Percentiles rank a stretch among this genome's conserved stretches.
Evolutionary conservation across 805 yeast species (phyloP).

Genomic region (Komagataella ulmi): DNA sequence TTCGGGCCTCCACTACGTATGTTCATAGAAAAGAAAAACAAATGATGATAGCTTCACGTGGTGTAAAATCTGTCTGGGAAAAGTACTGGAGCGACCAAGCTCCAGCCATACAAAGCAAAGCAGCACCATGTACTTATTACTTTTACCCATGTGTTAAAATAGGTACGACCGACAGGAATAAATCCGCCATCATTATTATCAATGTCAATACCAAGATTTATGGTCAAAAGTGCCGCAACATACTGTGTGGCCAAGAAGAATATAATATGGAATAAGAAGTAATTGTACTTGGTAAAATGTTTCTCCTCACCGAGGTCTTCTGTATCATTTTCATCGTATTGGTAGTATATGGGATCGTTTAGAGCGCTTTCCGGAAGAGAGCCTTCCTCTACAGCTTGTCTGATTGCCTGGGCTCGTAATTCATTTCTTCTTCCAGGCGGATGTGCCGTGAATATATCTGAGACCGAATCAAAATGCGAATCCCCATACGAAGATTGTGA

Average conservation of each 20-base stretch:
- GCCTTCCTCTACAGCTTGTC: conserved; percentile 94
- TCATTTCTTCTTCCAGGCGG: conserved; percentile 45
- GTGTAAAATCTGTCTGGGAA: conserved; percentile 72
- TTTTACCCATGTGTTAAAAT: conserved; percentile 91
- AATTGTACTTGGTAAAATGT: conserved; percentile 63
- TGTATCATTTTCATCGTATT: conserved; percentile 24
- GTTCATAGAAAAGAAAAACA: too few species aligned
- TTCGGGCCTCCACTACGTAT: background rate
- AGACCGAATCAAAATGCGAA: conserved; percentile 28
- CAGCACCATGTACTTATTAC: conserved; percentile 89
- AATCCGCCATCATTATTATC: conserved; percentile 74
- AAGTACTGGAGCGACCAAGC: conserved; percentile 76
- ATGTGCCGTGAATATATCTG: conserved; percentile 26
- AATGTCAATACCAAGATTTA: conserved; percentile 77
- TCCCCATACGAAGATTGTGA: conserved; percentile 16
- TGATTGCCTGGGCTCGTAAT: conserved; percentile 76
- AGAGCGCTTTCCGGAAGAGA: conserved; percentile 88
- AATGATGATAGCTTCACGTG: background rate
- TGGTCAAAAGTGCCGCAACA: conserved; percentile 85
- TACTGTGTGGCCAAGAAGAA: conserved; percentile 95
- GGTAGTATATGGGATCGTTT: conserved; percentile 53
- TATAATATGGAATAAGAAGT: conserved; percentile 77
- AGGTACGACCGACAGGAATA: conserved; percentile 93
- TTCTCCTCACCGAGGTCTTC: conserved; percentile 43
- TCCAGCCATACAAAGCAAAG: conserved; percentile 78